Base-by-base conservation (phyloP, 2,329 filamentous ascomycete species). In the Cladosporium sp. region DNA sequence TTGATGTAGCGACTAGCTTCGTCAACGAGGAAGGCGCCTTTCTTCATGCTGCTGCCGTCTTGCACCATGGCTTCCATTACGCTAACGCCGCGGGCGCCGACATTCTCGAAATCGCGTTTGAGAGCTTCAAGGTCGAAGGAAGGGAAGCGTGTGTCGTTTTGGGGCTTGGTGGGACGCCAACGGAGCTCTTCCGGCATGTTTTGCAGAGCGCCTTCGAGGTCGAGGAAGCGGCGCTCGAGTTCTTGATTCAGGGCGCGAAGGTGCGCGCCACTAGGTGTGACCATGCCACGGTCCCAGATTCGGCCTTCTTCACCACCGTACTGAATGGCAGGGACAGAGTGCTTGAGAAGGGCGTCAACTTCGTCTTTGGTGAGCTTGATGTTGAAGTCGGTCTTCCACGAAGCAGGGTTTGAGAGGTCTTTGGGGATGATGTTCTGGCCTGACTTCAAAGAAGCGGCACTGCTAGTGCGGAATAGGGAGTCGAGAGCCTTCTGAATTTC, bases 241-340 rank as follows among this genome's bases (percentile, higher is more conserved):
- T 87, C 83, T 3, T 80, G 74, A 1, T 80, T 85, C 55, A 94
- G 74, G 58, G 88, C 87, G 62, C 87, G 85, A n/a, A 93, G 78
- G 68, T 88, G 89, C 61, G 90, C 86, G 10, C 89, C 89, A 60
- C 88, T 85, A 0, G 89, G 87, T 0, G 89, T 91, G 53, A 92
- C 83, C 63, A 92, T 80, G 61, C 89, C 84, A 24, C 87, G 81
- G 1, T 75, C 74, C 59, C 76, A 77, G 25, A 72, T 63, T n/a
- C 71, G 74, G 32, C 70, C 72, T 22, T 76, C 72, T n/a, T 74
- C 68, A n/a, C 73, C 72, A 28, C 70, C 72, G 19, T 77, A 72
- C 24, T 72, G 72, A 12, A 79, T 66, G 3, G 69, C 82, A 60
- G 67, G 63, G 9, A 70, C 80, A 56, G 84, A 85, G 60, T 88